Evolutionary conservation across 1,284 basidiomycete species (phyloP).

Genomic region (Austropuccinia psidii): DNA sequence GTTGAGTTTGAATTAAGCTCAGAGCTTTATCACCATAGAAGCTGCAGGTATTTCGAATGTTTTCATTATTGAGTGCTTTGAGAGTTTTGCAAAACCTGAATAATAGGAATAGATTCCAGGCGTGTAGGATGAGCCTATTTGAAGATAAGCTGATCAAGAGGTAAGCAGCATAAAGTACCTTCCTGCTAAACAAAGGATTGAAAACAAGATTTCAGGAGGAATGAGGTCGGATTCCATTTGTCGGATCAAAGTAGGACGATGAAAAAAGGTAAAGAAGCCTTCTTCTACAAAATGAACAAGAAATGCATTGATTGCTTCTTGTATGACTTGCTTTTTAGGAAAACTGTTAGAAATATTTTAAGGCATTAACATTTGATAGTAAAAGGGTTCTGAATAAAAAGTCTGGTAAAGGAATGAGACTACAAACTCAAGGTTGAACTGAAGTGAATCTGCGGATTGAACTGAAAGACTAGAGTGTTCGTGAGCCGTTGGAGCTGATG

Average conservation of each 20-base stretch:
- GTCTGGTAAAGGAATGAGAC: no score
- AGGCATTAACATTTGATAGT: no score
- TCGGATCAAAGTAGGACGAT: not conserved
- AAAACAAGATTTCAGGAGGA: not conserved
- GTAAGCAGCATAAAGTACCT: not conserved
- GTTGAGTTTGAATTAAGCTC: not conserved
- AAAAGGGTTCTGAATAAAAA: no score
- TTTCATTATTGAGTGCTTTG: constrained; percentile 38
- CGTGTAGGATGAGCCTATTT: constrained; percentile 36
- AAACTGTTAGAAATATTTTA: not conserved
- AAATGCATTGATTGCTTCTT: not conserved
- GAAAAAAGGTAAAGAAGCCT: not conserved
- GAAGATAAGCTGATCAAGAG: constrained; percentile 18
- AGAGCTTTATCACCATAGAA: constrained; percentile 22
- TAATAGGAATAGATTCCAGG: no score
- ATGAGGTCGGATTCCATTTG: not conserved
- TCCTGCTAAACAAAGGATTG: not conserved
- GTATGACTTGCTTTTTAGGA: not conserved
- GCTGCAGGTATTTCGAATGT: constrained; percentile 37
- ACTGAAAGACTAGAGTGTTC: constrained; percentile 35
- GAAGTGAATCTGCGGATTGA: constrained; percentile 39
- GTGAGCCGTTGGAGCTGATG: constrained; percentile 29
- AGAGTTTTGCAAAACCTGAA: constrained; percentile 28
- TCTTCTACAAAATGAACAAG: not conserved
- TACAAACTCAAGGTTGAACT: constrained; percentile 4